Base-by-base conservation (phyloP, 2,329 filamentous ascomycete species). In the Epichloe glyceriae region DNA sequence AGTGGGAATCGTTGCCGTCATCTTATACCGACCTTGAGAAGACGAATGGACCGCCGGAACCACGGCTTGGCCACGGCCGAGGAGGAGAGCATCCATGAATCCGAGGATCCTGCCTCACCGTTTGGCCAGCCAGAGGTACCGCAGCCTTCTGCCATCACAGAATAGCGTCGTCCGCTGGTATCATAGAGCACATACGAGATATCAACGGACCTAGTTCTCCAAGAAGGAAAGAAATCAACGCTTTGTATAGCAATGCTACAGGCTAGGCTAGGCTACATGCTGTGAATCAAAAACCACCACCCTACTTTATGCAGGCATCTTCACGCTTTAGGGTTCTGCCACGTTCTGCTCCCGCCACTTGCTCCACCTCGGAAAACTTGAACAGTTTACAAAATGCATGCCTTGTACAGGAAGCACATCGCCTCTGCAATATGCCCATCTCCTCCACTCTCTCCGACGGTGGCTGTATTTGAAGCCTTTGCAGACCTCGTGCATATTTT, bases 1-100 rank as follows among this genome's bases (percentile, higher is more conserved):
- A 0, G 83, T 88, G 45, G 91, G 89, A 0, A 65, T 80, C 2
- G 73, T 86, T 0, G 88, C 87, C 7, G 77, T 95, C 0, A 14
- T 91, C 0, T 63, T 85, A 1, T 96, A 96, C 63, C 78, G 76
- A 56, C 87, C 87, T 0, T 96, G 91, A 76, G 88, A 30, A 64
- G 69, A 42, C 66, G 70, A 8, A 67, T 76, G 40, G 67, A 68
- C 8, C 58, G 58, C 30, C 58, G 55, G 41, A 54, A 52, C 15
- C 50, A 51, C 20, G 49, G 53, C 4, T 41, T 58, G 43, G 50
- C 54, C 6, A 43, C 49, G 6, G 53, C 47, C 3, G 52, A 38
- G 33, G 38, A 20, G 34, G 49, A 33, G 33, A 38, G 19, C 19
- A 5, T 12, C 22, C 30, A 22, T 4, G 40, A 22, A 17, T 38